Conservation (phyloP, 805 yeast species). For the Soucietia sequanensis region DNA sequence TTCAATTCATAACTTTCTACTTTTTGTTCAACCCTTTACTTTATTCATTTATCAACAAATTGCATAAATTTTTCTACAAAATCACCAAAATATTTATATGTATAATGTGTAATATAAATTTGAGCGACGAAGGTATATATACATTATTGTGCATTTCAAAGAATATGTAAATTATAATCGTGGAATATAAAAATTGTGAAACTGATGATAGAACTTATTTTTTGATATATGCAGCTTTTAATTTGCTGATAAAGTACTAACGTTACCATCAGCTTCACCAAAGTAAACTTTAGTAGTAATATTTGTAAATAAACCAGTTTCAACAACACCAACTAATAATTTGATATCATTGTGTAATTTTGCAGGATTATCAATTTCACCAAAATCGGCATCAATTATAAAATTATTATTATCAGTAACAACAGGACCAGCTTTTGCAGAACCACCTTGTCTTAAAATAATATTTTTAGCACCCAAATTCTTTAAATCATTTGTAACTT, state of each 20-base stretch:
- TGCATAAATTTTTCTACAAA: too few species aligned
- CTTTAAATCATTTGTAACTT: constrained; percentile 63
- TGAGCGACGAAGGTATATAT: too few species aligned
- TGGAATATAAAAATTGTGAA: too few species aligned
- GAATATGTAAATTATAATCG: too few species aligned
- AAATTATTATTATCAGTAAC: constrained; percentile 95
- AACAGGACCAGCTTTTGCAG: constrained; percentile 95
- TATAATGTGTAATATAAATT: too few species aligned
- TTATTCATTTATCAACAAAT: too few species aligned
- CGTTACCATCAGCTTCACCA: constrained; percentile 77
- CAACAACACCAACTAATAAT: constrained; percentile 87
- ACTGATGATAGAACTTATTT: too few species aligned
- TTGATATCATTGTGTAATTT: constrained; percentile 66
- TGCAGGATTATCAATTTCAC: constrained; percentile 54
- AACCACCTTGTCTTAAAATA: constrained; percentile 76
- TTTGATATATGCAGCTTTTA: too few species aligned
- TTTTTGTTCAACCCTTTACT: too few species aligned
- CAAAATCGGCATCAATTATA: constrained; percentile 91
- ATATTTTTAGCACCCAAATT: constrained; percentile 64
- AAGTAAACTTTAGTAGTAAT: constrained; percentile 82
- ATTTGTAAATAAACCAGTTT: constrained; percentile 83
- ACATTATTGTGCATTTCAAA: too few species aligned
- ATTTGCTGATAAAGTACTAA: constrained; percentile 15
- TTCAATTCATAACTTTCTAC: too few species aligned
- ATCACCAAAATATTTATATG: too few species aligned